Base-by-base conservation (phyloP, 495 filamentous ascomycete genomes). In the Hypoxylon lienhwacheense region DNA sequence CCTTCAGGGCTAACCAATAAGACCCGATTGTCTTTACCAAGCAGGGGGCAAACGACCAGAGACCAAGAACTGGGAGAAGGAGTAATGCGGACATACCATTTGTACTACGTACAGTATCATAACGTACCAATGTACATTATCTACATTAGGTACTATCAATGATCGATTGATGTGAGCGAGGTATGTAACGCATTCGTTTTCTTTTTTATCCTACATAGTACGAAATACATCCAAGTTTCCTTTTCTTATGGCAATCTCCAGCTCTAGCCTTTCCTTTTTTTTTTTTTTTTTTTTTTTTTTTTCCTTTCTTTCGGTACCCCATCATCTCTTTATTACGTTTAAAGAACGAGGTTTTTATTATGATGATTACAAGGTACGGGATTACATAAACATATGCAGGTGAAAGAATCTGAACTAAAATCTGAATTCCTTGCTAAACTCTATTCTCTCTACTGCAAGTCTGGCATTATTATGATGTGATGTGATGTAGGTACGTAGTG, bases 1-100 rank as follows among this genome's bases (percentile, higher is more conserved):
- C n/a, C n/a, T n/a, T n/a, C n/a, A n/a, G n/a, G n/a, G n/a, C 31
- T 59, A 53, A 15, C 55, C 55, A 59, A 59, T 59, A 26, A 41
- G 16, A 59, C 36, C 26, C 44, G 34, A 43, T 53, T 11, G 54
- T 33, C 47, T 17, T 53, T 59, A 50, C 43, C 49, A 53, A n/a
- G 42, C 43, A 52, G 33, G 42, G 35, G 55, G 49, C 55, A 59
- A 53, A 53, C 49, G 43, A 42, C 15, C 42, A 47, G n/a, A 46
- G 16, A 37, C 24, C 24, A 26, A 26, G 4, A 26, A 33, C 24
- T 47, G 42, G 29, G 34, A 53, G 47, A 47, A 47, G 20, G 49
- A 48, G 49, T 37, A 31, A 53, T 35, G 35, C 26, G 36, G 44
- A 43, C 41, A 32, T 53, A 22, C 24, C 16, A 4, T 47, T 48